Evolutionary conservation across 208 protist species (phyloP), one percentile per base, ranked within the genome.

Genomic region (Leishmania amazonensis): DNA sequence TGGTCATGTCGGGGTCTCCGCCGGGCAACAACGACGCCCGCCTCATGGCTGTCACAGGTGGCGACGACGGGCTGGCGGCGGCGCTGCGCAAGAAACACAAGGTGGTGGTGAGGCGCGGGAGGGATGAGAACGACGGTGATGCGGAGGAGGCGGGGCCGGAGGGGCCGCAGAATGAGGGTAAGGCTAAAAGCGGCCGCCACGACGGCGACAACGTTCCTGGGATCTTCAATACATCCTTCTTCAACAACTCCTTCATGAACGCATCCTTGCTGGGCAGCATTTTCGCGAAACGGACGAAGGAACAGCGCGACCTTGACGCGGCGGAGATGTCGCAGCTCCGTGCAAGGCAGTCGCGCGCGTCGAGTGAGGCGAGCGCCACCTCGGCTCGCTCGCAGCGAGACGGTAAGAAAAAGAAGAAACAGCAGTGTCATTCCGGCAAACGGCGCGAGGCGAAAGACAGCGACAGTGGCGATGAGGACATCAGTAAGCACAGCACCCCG

Each of bases 1-100:
- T 81, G 49, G 58, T 65, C 35, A 49, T 76, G 3, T n/a, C 62
- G 28, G 79, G 62, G 38, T 75, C 78, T 5, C 81, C 83, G 19
- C 74, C 70, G 47, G 83, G 65, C 28, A 85, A 88, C 85, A 87
- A 91, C 81, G 82, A 89, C 28, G 86, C 79, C 42, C 81, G 83
- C 21, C 70, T 95, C 28, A 87, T 93, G 79, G 84, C 89, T 40
- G 24, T 91, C 42, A 74, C 85, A 28, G 91, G 89, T 77, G 83
- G 68, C 79, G 91, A 95, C 79, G 85, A 89, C 31, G 80, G 79
- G 47, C 74, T 95, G 75, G 90, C 88, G 21, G 88, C 86, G 35
- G 31, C 64, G 64, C 88, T 95, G 72, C 91, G 91, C 57, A 93
- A 93, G 83, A 93, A 95, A 85, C 89, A 93, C 87, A 58, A 88